Evolutionary conservation across 305 asterid species (phyloP).

Genomic region (Salvia sclarea): DNA sequence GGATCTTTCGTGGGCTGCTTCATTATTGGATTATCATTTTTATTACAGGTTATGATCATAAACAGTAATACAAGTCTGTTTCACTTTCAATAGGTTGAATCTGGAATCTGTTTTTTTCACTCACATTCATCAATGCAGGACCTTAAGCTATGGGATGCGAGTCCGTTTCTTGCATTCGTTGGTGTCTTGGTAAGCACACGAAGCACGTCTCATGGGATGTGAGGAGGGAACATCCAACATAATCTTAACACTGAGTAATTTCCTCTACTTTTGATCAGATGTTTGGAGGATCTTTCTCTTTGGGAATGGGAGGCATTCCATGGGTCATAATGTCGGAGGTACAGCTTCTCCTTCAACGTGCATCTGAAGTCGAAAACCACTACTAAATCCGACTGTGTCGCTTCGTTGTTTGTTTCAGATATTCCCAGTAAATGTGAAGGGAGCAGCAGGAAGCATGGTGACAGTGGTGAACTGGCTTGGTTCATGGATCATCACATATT

Average conservation of each 20-base stretch:
- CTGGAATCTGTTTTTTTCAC: conserved; percentile 20
- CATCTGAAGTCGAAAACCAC: conserved; percentile 1
- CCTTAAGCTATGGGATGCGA: conserved; percentile 56
- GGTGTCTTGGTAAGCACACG: conserved; percentile 70
- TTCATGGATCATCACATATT: conserved; percentile 76
- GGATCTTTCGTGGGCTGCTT: conserved; percentile 84
- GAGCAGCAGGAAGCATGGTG: conserved; percentile 82
- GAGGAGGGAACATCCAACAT: background rate
- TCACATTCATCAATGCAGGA: conserved; percentile 46
- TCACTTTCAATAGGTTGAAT: background rate
- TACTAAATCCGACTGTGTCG: background rate
- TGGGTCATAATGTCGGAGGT: conserved; percentile 99
- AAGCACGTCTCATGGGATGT: background rate
- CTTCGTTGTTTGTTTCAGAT: conserved; percentile 48
- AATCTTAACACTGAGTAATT: conserved; percentile 1
- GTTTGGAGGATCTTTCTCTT: conserved; percentile 74
- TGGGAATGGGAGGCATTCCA: conserved; percentile 94
- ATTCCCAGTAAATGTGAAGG: conserved; percentile 86
- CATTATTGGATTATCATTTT: conserved; percentile 61
- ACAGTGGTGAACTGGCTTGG: conserved; percentile 84
- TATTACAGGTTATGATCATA: conserved; percentile 63
- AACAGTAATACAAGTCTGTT: background rate
- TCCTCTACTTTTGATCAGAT: conserved; percentile 45
- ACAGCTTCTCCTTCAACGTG: background rate
- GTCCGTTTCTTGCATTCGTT: conserved; percentile 67